Percentiles rank a stretch among this genome's conserved stretches.
phyloP scores from a whole-genome alignment of 2,329 filamentous ascomycete genomes.

The Emydomyces testavorans region DNA sequence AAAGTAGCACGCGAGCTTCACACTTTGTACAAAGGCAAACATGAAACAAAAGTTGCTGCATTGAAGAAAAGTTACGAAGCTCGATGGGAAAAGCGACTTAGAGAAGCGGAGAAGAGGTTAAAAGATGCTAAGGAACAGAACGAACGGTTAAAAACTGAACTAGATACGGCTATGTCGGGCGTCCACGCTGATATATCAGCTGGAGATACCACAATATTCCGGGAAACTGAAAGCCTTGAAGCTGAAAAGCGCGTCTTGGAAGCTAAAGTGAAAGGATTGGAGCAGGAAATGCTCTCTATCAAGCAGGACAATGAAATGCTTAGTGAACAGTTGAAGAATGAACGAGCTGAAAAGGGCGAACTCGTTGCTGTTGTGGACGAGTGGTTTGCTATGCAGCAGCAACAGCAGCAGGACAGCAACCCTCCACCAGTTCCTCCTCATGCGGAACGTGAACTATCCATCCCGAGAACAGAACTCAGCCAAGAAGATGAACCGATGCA shows the following conservation, averaged over 20 bases:
- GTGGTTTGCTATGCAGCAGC: conserved; percentile 35
- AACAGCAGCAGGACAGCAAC: conserved; percentile 15
- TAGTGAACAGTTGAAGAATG: conserved; percentile 45
- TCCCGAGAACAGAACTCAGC: background rate
- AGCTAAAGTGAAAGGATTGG: conserved; percentile 63
- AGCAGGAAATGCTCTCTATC: conserved; percentile 58
- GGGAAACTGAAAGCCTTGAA: conserved; percentile 50
- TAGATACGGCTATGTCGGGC: conserved; percentile 55
- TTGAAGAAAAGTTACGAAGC: conserved; percentile 72
- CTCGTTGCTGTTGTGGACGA: conserved; percentile 39
- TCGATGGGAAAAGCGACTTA: conserved; percentile 78
- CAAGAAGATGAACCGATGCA: conserved; percentile 6
- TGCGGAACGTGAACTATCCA: background rate
- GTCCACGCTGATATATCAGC: conserved; percentile 21
- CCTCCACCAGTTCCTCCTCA: conserved; percentile 2
- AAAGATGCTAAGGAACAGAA: conserved; percentile 62
- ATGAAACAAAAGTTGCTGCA: conserved; percentile 88
- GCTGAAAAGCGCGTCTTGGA: conserved; percentile 57
- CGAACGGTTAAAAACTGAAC: conserved; percentile 55
- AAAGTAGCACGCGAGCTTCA: conserved; percentile 92
- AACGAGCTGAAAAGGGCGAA: conserved; percentile 41
- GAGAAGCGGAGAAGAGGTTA: conserved; percentile 62
- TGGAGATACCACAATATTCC: conserved; percentile 37
- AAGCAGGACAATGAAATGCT: conserved; percentile 57
- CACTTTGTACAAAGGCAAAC: conserved; percentile 87